A percentile compares a stretch with the other conserved stretches of the same genome.
Evolutionary conservation across 139 green algal species (phyloP).

Genomic region (Picochlorum sp.): DNA sequence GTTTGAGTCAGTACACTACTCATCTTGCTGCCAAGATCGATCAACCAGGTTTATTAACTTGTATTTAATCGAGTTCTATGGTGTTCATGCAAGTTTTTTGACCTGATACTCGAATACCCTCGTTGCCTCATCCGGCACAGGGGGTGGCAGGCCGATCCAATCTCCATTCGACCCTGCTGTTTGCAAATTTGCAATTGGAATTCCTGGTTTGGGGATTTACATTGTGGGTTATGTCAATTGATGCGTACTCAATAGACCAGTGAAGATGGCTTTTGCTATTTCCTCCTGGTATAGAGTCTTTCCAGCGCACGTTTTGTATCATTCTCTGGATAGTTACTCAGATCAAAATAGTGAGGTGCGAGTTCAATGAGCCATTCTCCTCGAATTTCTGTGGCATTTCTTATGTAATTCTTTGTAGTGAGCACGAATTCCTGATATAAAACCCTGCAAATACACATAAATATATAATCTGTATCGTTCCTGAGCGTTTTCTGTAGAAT

Average conservation of each 20-base stretch:
- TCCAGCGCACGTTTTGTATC: conserved; percentile 76
- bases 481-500: neutral
- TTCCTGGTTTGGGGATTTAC: no score
- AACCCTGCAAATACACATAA: conserved; percentile 22
- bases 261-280: neutral
- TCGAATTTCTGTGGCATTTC: conserved; percentile 83
- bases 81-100: no score
- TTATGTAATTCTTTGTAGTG: conserved; percentile 95
- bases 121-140: no score
- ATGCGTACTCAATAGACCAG: neutral
- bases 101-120: no score
- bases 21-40: no score
- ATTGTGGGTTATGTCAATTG: neutral
- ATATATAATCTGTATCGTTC: neutral
- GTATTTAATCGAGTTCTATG: no score
- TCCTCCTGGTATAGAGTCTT: conserved; percentile 52
- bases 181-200: no score
- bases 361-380: conserved; percentile 96
- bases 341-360: conserved; percentile 94
- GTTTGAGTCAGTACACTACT: no score
- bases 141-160: no score
- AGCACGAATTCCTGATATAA: conserved; percentile 99
- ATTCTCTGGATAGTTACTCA: conserved; percentile 87
- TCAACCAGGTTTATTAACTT: no score
- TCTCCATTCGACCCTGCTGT: no score